Evolutionary conservation across 352 stramenopile genomes (phyloP), one percentile per base, ranked within the genome.

Genomic region (Phytophthora lateralis): DNA sequence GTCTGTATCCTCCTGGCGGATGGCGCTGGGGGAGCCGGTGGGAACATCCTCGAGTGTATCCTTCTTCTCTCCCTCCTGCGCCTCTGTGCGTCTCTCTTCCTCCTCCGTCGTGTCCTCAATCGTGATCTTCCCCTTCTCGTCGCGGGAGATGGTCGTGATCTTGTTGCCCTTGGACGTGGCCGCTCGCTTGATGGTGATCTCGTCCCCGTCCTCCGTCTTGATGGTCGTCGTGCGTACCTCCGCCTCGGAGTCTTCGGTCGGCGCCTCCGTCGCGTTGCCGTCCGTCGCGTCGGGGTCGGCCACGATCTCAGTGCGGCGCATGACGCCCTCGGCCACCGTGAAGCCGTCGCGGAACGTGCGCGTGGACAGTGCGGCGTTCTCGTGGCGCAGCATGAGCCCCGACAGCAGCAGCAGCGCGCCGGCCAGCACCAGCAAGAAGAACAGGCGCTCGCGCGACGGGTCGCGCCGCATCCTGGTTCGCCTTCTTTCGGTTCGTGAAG

Each of bases 101-200:
- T 66, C 64, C 12, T 55, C 47, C 18, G 32, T 60, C 41, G 38
- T 72, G 42, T 69, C 75, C 51, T 91, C 80, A 49, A 91, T 91
- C 52, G 78, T 91, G 59, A 91, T 86, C 54, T 85, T 89, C 39
- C 82, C 82, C 55, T 84, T 78, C 20, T 91, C 80, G 47, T 91
- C 73, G 2, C 76, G 67, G 29, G 78, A 90, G 38, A 91, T 91
- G 26, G 68, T 88, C 17, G 80, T 91, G 62, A 88, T 73, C 52
- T 87, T 85, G 52, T 85, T 85, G 41, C 66, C 62, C 55, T 89
- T 88, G 27, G 75, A 83, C 26, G 64, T 85, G 12, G 65, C 64
- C 1, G 58, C 68, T 21, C 78, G 78, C 53, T 88, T 89, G 66
- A 91, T 91, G 32, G 82, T 91, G 71, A 91, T 90, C 68, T 90